Conservation (phyloP, 768 basidiomycete species). For the Suillus tomentosus region DNA sequence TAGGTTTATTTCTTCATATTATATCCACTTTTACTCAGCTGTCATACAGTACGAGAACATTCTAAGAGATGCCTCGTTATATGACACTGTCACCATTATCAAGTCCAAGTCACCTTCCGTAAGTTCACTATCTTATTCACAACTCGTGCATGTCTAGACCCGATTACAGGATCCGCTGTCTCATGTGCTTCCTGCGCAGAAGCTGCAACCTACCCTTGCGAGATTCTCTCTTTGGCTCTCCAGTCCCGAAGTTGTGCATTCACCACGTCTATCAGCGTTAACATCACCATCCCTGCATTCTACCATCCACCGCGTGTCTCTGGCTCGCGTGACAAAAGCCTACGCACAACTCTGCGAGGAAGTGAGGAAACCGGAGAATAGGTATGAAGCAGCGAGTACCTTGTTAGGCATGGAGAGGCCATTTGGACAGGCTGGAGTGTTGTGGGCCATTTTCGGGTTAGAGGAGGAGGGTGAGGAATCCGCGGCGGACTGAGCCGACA, state of each 20-base stretch:
- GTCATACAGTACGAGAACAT: constrained; percentile 21
- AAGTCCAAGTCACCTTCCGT: constrained; percentile 28
- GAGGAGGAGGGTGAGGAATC: constrained; percentile 40
- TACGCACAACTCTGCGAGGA: constrained; percentile 78
- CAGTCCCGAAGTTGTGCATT: constrained; percentile 75
- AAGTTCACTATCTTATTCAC: constrained; percentile 5
- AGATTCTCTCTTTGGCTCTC: constrained; percentile 87
- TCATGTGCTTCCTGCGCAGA: constrained; percentile 59
- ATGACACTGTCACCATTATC: constrained; percentile 24
- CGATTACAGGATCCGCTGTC: constrained; percentile 69
- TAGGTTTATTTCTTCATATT: constrained; percentile 38
- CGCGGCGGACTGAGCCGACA: background rate
- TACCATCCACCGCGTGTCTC: constrained; percentile 74
- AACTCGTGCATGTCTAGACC: background rate
- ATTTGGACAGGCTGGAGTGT: constrained; percentile 73
- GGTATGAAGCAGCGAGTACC: constrained; percentile 91
- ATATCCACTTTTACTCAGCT: background rate
- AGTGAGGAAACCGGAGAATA: constrained; percentile 72
- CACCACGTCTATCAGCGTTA: constrained; percentile 76
- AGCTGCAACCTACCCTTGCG: constrained; percentile 63
- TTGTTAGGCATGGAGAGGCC: constrained; percentile 81
- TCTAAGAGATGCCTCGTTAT: constrained; percentile 32
- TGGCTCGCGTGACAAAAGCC: constrained; percentile 64
- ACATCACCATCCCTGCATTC: constrained; percentile 64
- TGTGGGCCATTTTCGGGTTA: constrained; percentile 80